phyloP scores from a whole-genome alignment of 768 basidiomycete genomes.

The Leccinum subtestaceum region DNA sequence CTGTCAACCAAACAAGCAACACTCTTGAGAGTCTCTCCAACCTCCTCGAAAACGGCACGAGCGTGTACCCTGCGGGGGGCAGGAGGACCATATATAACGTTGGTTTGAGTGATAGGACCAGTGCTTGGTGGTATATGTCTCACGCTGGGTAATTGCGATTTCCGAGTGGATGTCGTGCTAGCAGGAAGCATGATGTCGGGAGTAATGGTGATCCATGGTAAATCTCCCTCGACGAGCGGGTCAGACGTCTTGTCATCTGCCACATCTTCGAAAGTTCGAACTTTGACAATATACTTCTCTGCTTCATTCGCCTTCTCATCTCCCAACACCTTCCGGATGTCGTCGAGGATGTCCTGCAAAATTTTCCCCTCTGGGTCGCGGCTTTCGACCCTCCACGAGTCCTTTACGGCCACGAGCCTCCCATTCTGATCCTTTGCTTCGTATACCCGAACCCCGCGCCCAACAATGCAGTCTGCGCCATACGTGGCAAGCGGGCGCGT shows the following conservation, averaged over 20 bases:
- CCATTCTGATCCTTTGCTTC: background rate
- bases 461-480: background rate
- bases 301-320: background rate
- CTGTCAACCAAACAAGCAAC: background rate
- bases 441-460: constrained; percentile 3
- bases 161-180: too few relatives aligned
- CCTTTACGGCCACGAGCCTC: background rate
- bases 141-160: too few relatives aligned
- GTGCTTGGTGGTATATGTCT: too few relatives aligned
- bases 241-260: too few relatives aligned
- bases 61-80: background rate
- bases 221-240: too few relatives aligned
- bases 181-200: too few relatives aligned
- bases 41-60: background rate
- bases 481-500: background rate
- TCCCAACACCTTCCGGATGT: background rate
- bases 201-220: too few relatives aligned
- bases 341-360: background rate
- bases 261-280: background rate
- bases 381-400: constrained; percentile 4
- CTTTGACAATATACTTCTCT: background rate
- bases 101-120: too few relatives aligned
- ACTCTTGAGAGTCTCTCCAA: background rate
- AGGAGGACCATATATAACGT: too few relatives aligned
- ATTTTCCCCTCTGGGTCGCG: background rate